Conservation (phyloP, 2,329 filamentous ascomycete species). For the Pseudogymnoascus sp. region DNA sequence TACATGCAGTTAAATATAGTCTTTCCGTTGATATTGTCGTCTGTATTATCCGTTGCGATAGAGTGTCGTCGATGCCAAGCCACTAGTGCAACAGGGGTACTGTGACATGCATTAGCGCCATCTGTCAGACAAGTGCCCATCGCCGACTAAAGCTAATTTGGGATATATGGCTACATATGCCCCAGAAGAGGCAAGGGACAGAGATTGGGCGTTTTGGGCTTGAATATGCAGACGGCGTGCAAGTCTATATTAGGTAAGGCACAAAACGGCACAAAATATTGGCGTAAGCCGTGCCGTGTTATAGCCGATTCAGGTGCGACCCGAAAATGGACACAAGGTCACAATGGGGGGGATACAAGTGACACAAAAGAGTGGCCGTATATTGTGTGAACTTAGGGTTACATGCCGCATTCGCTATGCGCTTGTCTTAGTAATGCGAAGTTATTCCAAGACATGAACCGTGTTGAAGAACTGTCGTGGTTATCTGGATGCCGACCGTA, state of each 20-base stretch:
- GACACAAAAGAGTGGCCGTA: background rate
- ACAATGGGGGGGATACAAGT: background rate
- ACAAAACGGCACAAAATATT: background rate
- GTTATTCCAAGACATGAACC: background rate
- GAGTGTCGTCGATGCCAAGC: background rate
- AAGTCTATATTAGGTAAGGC: background rate
- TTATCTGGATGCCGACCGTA: background rate
- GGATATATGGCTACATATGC: background rate
- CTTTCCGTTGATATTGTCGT: background rate
- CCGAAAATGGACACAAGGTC: background rate
- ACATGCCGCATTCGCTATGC: background rate
- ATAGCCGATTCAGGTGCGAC: background rate
- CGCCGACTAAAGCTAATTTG: background rate
- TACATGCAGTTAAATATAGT: background rate
- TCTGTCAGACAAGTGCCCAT: background rate
- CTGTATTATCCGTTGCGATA: too few species aligned
- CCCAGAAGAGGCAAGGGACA: background rate
- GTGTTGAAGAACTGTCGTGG: background rate
- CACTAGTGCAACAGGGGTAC: background rate
- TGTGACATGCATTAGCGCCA: background rate
- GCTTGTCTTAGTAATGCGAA: background rate
- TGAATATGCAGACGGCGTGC: background rate
- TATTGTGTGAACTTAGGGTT: background rate
- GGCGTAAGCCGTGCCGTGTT: background rate
- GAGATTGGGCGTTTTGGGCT: background rate